Evolutionary conservation across 805 yeast species (phyloP), one percentile per base, ranked within the genome.

Genomic region (Wickerhamomyces tratensis): DNA sequence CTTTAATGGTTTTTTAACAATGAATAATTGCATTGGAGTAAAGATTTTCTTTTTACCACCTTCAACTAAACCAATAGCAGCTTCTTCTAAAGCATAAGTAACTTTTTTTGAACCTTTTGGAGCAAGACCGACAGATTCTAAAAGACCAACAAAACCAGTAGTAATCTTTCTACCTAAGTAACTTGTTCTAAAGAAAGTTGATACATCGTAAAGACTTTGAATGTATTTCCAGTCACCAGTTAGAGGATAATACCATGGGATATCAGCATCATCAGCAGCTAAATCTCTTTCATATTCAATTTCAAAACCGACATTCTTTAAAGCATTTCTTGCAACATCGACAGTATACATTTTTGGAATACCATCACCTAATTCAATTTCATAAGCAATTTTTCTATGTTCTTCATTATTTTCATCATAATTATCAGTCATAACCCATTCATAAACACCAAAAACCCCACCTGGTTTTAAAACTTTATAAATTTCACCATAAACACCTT

Each of bases 221-320:
- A 86, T 76, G 67, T 86, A 82, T 67, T 77, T 83, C 86, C 88
- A 81, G 53, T 91, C 95, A 59, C 98, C 98, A 48, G 93, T 74
- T 59, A 93, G 75, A 56, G 98, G 98, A 64, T 88, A 88, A 71
- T 85, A 93, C 98, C 98, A 93, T 53, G 98, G 98, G 50, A 93
- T 75, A 40, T 74, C 85, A 60, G 86, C 97, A 47, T 75, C 77
- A 37, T 68, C 64, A 49, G 82, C 86, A 43, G 98, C 97, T 59
- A 93, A 72, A 63, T 93, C 98, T 54, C 72, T 70, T 63, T 78
- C 78, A 59, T 76, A 76, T 57, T 76, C 74, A 51, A 93, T 68
- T 54, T 86, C 82, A 62, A 93, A 93, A 12, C 98, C 98, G 50
- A 86, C 96, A 39, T 71, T 72, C 63, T 77, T 72, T 57, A 93